A percentile compares a stretch with the other conserved stretches of the same genome.
phyloP scores from a whole-genome alignment of 345 rosid species.

The Corchorus capsularis region DNA sequence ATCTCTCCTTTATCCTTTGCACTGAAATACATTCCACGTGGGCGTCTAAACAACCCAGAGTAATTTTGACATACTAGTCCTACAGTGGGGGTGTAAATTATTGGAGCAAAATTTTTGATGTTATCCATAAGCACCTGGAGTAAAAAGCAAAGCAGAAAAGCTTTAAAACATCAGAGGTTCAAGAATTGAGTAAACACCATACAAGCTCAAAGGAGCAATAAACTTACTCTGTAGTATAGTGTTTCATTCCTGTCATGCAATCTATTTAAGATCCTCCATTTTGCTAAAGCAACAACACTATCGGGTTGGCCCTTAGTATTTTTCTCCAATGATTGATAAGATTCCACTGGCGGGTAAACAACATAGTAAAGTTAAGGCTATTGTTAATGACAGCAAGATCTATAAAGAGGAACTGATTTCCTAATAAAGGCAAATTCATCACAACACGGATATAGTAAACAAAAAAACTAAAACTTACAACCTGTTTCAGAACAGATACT shows the following conservation, averaged over 20 bases:
- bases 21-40: slow-evolving; percentile 99
- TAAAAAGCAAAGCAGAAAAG: slow-evolving; percentile 19
- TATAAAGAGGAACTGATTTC: not conserved
- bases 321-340: slow-evolving; percentile 84
- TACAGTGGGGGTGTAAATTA: slow-evolving; percentile 94
- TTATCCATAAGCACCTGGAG: slow-evolving; percentile 92
- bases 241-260: slow-evolving; percentile 99
- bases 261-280: slow-evolving; percentile 97
- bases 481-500: not conserved
- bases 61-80: slow-evolving; percentile 97
- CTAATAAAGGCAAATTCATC: not conserved
- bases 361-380: not conserved
- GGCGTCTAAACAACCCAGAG: slow-evolving; percentile 95
- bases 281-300: slow-evolving; percentile 68
- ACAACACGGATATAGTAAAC: not conserved
- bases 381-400: not conserved
- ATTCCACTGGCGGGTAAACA: slow-evolving; percentile 66
- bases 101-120: slow-evolving; percentile 89
- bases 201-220: slow-evolving; percentile 19
- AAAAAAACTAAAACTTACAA: too few species aligned
- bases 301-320: slow-evolving; percentile 70
- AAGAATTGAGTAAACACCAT: not conserved
- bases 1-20: slow-evolving; percentile 99
- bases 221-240: slow-evolving; percentile 79
- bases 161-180: slow-evolving; percentile 3